A percentile compares a stretch with the other conserved stretches of the same genome.
Evolutionary conservation across 208 protist species (phyloP).

Genomic region (Leptomonas seymouri): DNA sequence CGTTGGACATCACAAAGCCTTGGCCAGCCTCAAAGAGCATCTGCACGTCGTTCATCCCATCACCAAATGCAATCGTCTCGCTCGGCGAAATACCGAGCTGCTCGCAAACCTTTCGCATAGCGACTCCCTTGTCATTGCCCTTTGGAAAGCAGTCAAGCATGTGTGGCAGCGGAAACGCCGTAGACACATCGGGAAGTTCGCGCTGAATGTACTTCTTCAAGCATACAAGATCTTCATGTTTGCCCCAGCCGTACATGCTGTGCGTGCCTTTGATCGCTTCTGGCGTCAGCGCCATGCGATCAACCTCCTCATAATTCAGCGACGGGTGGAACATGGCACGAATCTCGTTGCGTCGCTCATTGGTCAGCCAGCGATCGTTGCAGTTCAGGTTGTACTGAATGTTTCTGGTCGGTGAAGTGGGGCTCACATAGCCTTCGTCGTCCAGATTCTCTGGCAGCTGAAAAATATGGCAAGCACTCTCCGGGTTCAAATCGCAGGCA

Average conservation of each 20-base stretch:
- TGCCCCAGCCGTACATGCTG: constrained; percentile 51
- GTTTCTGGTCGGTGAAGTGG: constrained; percentile 4
- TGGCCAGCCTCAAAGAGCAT: constrained; percentile 58
- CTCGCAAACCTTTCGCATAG: constrained; percentile 45
- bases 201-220: constrained; percentile 41
- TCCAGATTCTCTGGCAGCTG: constrained; percentile 30
- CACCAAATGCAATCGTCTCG: constrained; percentile 66
- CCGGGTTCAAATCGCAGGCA: constrained; percentile 43
- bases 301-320: constrained; percentile 45
- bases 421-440: constrained; percentile 26
- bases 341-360: constrained; percentile 35
- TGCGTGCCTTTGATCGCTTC: constrained; percentile 39
- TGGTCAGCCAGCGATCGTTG: constrained; percentile 55
- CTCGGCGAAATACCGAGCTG: constrained; percentile 28
- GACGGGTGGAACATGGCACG: constrained; percentile 42
- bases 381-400: constrained; percentile 58
- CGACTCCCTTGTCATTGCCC: constrained; percentile 52
- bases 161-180: constrained; percentile 35
- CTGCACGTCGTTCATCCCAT: constrained; percentile 69
- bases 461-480: constrained; percentile 54
- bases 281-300: constrained; percentile 45
- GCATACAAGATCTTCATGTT: constrained; percentile 29
- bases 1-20: constrained; percentile 71
- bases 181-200: constrained; percentile 22
- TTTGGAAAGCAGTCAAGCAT: constrained; percentile 53